Base-by-base conservation (phyloP, 352 stramenopile genomes). In the Pythium aristosporum region DNA sequence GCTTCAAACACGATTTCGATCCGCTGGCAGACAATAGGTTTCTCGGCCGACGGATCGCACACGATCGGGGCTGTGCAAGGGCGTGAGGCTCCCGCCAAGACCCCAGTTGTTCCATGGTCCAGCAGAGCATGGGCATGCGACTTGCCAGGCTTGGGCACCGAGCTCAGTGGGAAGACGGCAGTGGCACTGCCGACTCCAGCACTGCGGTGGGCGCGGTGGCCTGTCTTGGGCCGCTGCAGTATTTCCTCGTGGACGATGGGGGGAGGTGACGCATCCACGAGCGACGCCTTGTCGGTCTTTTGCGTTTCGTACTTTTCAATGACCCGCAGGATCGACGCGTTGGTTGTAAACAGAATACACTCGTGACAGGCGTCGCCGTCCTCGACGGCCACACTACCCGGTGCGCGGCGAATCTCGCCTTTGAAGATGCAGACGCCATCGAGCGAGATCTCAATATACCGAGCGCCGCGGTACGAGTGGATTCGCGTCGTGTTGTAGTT, bases 401-500 rank as follows among this genome's bases (percentile, higher is more conserved):
- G 76, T n/a, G 81, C 83, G 8, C 79, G 78, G 3, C 74, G 70
- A 42, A 96, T 85, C 63, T 94, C 82, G 48, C 86, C 87, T 57
- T 93, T 91, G 61, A 95, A 96, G 54, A 96, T 85, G 55, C 55
- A 72, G 21, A 68, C 73, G 0, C 71, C 73, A 42, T 90, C 82
- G 9, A 93, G 60, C 12, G 74, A 79, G 56, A 92, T 79, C 65
- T 87, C 75, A 5, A 90, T 67, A 58, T 87, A 82, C 10, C 84
- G 73, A 9, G 76, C 80, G 28, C 85, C 85, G 20, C 87, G 82
- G 41, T 85, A 88, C 53, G 82, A 86, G 63, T 92, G 78, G 63
- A 92, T 91, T 9, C 73, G 75, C 55, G 89, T 95, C 12, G 87
- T 94, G 66, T 81, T 89, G 74, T 96, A 96, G 65, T 96, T 96